Evolutionary conservation across 2,329 filamentous ascomycete genomes (phyloP), one percentile per base, ranked within the genome.

Genomic region (Chalaropsis ovoidea): DNA sequence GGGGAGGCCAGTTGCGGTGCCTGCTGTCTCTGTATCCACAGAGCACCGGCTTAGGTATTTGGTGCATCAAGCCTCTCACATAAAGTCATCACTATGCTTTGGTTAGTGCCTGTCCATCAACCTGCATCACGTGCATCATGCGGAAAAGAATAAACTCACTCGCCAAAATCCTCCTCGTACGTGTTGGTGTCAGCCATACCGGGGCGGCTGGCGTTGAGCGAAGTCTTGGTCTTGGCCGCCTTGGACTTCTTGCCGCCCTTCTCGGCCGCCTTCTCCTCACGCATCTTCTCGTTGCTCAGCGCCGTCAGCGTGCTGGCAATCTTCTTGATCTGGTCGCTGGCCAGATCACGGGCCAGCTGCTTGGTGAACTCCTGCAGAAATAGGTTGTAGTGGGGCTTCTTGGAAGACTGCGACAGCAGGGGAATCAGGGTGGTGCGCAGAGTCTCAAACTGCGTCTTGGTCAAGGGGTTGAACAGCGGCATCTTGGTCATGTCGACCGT

Each of bases 161-260:
- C 93, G 77, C 89, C 93, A 73, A 90, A 90, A 68, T 75, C 80
- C 41, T 67, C 66, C 65, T 91, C 88, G 72, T 97, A 96, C 61
- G 84, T 79, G 66, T 82, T 83, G n/a, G 84, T 85, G 75, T 97
- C 93, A 17, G 85, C 81, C 62, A 77, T 77, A 69, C 81, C 81
- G 71, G 80, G 76, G 73, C 87, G 78, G 72, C 76, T 78, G 67
- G 88, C 85, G 65, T 89, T 88, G 62, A 97, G 80, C 6, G 85
- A 87, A 19, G 89, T 85, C 85, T 99, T 99, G 47, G 88, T 95
- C 85, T 97, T 97, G 68, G 90, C 88, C 3, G 92, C 92, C 83
- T 97, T 97, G 71, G 81, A 86, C 85, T 97, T 99, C 88, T 97
- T 99, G 72, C 87, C 89, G 65, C 89, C 86, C 81, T 96, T 96